phyloP scores from a whole-genome alignment of 2,329 filamentous ascomycete species.

The Pseudocercospora fijiensis region DNA sequence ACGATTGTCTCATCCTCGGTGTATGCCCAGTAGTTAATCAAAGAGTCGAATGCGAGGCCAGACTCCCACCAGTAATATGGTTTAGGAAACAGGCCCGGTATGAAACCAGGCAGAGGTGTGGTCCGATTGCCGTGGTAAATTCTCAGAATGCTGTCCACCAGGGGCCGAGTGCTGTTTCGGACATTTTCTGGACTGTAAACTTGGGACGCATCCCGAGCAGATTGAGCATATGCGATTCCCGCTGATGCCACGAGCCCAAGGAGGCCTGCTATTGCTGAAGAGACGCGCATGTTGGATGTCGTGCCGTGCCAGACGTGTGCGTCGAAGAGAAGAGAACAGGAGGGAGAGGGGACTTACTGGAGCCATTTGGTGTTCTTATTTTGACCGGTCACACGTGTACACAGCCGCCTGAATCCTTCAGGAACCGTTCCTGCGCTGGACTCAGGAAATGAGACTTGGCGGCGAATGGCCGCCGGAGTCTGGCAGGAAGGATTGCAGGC shows the following conservation, averaged over 20 bases:
- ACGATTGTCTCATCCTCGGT: constrained; percentile 65
- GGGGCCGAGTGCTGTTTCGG: background rate
- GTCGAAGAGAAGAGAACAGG: background rate
- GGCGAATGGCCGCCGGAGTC: background rate
- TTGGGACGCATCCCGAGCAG: background rate
- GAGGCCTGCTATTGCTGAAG: background rate
- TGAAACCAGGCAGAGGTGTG: constrained; percentile 5
- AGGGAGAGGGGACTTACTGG: background rate
- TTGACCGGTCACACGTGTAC: background rate
- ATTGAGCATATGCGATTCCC: background rate
- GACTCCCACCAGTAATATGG: constrained; percentile 61
- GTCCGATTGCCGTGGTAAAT: constrained; percentile 22
- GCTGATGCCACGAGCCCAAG: background rate
- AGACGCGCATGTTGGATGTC: background rate
- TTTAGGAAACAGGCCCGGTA: constrained; percentile 29
- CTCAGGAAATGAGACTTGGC: background rate
- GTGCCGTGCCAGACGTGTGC: background rate
- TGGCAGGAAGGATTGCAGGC: background rate
- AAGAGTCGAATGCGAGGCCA: constrained; percentile 64
- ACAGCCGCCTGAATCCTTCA: constrained; percentile 6
- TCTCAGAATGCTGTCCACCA: constrained; percentile 20
- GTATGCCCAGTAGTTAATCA: constrained; percentile 69
- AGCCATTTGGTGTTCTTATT: background rate
- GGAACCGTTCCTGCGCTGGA: background rate
- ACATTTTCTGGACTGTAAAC: background rate